Percentiles rank a stretch among this genome's conserved stretches.
Conservation (phyloP, 2,329 filamentous ascomycete species). For the Aureobasidium sp. region DNA sequence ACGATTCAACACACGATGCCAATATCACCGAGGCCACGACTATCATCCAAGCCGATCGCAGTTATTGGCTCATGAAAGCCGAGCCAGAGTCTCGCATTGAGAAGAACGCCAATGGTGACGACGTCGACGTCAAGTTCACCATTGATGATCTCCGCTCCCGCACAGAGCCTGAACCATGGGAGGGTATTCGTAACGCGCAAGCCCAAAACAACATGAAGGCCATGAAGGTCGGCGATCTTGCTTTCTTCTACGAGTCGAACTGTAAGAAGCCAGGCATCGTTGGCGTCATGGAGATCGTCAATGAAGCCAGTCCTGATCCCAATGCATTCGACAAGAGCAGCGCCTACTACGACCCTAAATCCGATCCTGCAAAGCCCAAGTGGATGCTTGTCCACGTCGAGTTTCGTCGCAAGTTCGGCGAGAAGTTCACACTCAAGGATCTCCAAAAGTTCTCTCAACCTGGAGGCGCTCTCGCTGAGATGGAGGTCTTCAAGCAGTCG, state of each 20-base stretch:
- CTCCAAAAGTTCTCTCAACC: constrained; percentile 54
- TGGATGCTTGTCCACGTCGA: constrained; percentile 88
- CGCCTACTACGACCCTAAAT: constrained; percentile 78
- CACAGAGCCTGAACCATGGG: constrained; percentile 78
- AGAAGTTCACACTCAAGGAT: constrained; percentile 61
- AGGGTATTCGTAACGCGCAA: constrained; percentile 45
- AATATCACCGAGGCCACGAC: constrained; percentile 9
- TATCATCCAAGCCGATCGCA: constrained; percentile 17
- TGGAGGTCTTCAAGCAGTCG: constrained; percentile 78
- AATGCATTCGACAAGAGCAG: constrained; percentile 62
- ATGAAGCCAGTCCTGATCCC: constrained; percentile 71
- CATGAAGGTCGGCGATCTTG: constrained; percentile 86
- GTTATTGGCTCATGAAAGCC: constrained; percentile 44
- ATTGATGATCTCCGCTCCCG: constrained; percentile 78
- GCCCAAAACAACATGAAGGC: constrained; percentile 83
- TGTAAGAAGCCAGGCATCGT: constrained; percentile 83
- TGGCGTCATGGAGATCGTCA: constrained; percentile 58
- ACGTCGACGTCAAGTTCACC: constrained; percentile 82
- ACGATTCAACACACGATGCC: background rate
- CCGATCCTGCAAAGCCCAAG: constrained; percentile 52
- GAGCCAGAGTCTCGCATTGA: constrained; percentile 80
- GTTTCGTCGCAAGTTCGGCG: constrained; percentile 73
- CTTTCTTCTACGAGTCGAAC: constrained; percentile 96
- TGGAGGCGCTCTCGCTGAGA: constrained; percentile 44
- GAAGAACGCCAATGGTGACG: constrained; percentile 58